A percentile compares a stretch with the other conserved stretches of the same genome.
These are phyloP conservation scores for Rhizophora mangle DNA, from an alignment of 345 rosid genomes.

Conservation along the genomic window DNA sequence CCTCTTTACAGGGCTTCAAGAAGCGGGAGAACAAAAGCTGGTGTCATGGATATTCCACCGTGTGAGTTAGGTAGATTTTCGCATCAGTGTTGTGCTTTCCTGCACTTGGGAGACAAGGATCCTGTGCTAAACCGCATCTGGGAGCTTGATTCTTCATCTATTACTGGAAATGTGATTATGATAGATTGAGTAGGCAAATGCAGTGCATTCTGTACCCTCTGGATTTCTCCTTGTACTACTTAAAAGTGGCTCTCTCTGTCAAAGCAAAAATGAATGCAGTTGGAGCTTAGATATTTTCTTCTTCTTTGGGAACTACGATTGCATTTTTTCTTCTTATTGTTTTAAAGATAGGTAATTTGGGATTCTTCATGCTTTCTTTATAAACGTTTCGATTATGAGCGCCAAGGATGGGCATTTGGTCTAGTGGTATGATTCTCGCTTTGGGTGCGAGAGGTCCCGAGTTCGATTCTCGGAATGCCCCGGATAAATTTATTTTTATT, in stretches of 20 bases:
- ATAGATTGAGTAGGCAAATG: conserved; percentile 23
- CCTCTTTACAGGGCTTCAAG: conserved; percentile 32
- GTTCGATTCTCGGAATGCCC: conserved; percentile 58
- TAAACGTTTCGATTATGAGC: no score
- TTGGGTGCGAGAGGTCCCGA: conserved; percentile 80
- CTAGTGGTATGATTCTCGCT: conserved; percentile 90
- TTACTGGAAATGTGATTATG: conserved; percentile 20
- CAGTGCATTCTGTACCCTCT: conserved; percentile 1
- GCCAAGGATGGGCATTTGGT: conserved; percentile 49
- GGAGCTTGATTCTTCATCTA: conserved; percentile 47
- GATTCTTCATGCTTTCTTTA: no score
- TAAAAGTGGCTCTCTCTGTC: not conserved
- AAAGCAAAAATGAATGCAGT: conserved; percentile 6
- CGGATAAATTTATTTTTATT: no score
- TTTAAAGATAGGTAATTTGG: no score
- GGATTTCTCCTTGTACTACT: conserved; percentile 1
- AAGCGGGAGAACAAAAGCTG: conserved; percentile 27
- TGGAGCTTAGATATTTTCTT: not conserved
- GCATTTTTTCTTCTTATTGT: no score
- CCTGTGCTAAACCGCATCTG: conserved; percentile 25
- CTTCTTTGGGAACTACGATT: no score
- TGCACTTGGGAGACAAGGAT: conserved; percentile 20
- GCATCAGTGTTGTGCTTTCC: conserved; percentile 52
- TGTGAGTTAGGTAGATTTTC: conserved; percentile 43
- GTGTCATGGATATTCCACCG: conserved; percentile 27